Percentiles rank a stretch among this genome's conserved stretches.
Conservation (phyloP, 2,329 filamentous ascomycete genomes). For the Penicillium occitanis region DNA sequence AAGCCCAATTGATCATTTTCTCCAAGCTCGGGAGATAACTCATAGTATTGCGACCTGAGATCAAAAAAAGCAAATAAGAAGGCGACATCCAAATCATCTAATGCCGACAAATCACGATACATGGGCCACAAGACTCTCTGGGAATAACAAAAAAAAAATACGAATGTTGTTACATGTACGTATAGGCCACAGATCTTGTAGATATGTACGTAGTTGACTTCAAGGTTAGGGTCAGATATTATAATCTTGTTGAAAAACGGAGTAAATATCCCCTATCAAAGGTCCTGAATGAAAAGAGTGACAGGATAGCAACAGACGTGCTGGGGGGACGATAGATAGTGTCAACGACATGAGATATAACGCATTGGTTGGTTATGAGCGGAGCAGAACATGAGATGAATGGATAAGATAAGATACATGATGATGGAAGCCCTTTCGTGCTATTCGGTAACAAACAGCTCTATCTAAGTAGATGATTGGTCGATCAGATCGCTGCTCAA, state of each 20-base stretch:
- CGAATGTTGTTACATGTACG: too few species aligned
- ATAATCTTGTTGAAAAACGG: constrained; percentile 2
- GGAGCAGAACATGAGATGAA: background rate
- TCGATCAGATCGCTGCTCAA: background rate
- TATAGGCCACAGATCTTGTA: background rate
- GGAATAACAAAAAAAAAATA: too few species aligned
- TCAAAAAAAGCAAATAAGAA: too few species aligned
- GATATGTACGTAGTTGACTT: background rate
- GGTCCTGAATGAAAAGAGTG: background rate
- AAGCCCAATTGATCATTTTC: too few species aligned
- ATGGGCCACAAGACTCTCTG: too few species aligned
- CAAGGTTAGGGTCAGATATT: background rate
- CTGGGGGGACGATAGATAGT: background rate
- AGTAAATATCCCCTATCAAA: background rate
- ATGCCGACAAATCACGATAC: too few species aligned
- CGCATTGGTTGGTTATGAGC: background rate
- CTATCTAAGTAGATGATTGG: constrained; percentile 1
- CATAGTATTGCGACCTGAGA: too few species aligned
- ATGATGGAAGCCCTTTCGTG: background rate
- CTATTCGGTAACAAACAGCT: constrained; percentile 1
- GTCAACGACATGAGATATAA: background rate
- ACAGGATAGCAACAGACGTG: background rate
- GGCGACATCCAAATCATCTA: too few species aligned
- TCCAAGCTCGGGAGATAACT: too few species aligned
- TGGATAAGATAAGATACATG: background rate